A percentile compares a stretch with the other conserved stretches of the same genome.
These are phyloP conservation scores for Nicotiana rustica DNA, from an alignment of 305 asterid species.

Conservation along the genomic window DNA sequence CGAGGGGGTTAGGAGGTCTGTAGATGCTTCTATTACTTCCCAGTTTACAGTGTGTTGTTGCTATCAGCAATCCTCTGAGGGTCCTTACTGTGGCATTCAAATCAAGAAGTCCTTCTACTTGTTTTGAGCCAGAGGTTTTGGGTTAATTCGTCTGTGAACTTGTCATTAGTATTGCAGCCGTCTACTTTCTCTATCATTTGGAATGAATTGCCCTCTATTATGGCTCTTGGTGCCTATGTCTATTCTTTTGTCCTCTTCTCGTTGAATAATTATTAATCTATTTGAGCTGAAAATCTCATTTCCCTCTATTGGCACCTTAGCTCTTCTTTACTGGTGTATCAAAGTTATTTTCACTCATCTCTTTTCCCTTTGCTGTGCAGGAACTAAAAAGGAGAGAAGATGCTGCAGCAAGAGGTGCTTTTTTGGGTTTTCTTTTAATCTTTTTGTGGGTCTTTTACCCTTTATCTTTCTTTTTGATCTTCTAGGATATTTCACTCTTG, in stretches of 20 bases:
- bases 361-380: slow-evolving; percentile 53
- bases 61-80: not conserved
- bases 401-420: slow-evolving; percentile 85
- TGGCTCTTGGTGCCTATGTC: not conserved
- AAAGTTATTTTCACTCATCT: slow-evolving; percentile 40
- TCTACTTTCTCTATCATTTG: not conserved
- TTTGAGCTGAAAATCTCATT: slow-evolving; percentile 10
- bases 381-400: slow-evolving; percentile 88
- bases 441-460: not conserved
- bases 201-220: not conserved
- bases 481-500: not conserved
- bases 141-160: not conserved
- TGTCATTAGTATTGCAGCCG: not conserved
- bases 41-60: not conserved
- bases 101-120: not conserved
- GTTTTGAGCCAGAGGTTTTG: not conserved
- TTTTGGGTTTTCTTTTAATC: not conserved
- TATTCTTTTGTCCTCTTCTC: slow-evolving; percentile 23
- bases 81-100: not conserved
- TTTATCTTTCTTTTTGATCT: not conserved
- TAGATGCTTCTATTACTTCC: not conserved
- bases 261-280: not conserved
- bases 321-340: slow-evolving; percentile 21
- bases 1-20: not conserved
- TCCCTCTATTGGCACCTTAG: not conserved